Evolutionary conservation across 2,329 filamentous ascomycete species (phyloP), one percentile per base, ranked within the genome.

Genomic region (Penicillium psychrosexuale): DNA sequence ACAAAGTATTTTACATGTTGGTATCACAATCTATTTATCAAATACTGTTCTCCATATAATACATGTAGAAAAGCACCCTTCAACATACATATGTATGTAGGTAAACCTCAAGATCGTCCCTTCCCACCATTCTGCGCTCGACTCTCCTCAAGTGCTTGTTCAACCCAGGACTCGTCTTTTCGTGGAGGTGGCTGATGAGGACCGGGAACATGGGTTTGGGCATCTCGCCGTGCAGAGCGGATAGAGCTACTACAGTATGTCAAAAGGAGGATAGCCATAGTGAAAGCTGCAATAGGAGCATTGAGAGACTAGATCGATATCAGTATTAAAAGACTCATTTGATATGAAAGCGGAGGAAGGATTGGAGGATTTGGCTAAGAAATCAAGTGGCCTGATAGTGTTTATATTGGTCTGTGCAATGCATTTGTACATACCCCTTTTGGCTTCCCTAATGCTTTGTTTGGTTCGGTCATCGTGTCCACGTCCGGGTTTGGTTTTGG

Each of bases 161-260:
- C 66, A 13, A 72, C 60, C 71, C 70, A 72, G 0, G 66, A 66
- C 11, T 58, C 48, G 40, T 67, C 61, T 24, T 61, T 66, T 27
- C 45, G 38, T 17, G 78, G 59, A 77, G 81, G 72, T 76, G 80
- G 82, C 28, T 56, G 55, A 44, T 57, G n/a, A 30, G 51, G 55
- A 17, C 38, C 49, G n/a, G 80, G 40, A n/a, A 51, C 15, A 34
- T 84, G 75, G 50, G 84, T 81, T 58, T 84, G 79, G 0, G 85
- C 85, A 60, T 88, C 87, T 44, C 81, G 77, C 62, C 87, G 87
- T 3, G 87, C 87, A 24, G 84, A 82, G 57, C 80, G 78, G 58
- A 89, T 89, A 24, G 82, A 85, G 8, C 81, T 86, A 47, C 86
- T 75, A 28, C 84, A 78, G 71, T 89, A 89, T 38, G 73, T 71